phyloP scores from a whole-genome alignment of 169 alveolate species.

The Plasmodium inui region DNA sequence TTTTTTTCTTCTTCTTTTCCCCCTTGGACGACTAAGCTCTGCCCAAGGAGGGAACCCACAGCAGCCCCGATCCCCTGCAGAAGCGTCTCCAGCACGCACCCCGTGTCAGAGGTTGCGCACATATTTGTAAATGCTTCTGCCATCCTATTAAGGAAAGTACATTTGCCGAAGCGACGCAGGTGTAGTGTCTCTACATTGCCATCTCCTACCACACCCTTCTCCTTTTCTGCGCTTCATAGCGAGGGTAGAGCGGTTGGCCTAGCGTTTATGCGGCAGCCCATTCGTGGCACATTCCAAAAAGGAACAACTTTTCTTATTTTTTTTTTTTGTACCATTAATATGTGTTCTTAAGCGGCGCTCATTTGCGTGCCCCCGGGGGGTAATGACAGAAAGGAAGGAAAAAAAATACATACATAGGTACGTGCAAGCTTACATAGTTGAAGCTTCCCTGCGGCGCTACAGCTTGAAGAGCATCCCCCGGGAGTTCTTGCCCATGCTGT shows the following conservation, averaged over 20 bases:
- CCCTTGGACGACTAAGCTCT: not conserved
- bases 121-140: not conserved
- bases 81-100: too few relatives aligned
- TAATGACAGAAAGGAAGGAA: not conserved
- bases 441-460: too few relatives aligned
- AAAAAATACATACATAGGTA: not conserved
- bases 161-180: not conserved
- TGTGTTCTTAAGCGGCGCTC: not conserved
- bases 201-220: not conserved
- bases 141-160: not conserved
- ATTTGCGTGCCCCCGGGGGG: not conserved
- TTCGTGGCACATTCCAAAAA: not conserved
- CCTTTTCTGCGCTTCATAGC: not conserved
- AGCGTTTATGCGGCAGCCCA: not conserved
- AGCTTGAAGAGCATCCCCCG: constrained; percentile 64
- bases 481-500: constrained; percentile 23
- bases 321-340: not conserved
- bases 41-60: not conserved
- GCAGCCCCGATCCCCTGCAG: too few relatives aligned
- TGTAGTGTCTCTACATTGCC: not conserved
- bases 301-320: not conserved
- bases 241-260: not conserved
- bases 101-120: not conserved
- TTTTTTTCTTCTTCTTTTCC: not conserved
- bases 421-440: not conserved